Conservation (phyloP, 2,329 filamentous ascomycete species). For the Ophiocordyceps camponoti-leonardi region DNA sequence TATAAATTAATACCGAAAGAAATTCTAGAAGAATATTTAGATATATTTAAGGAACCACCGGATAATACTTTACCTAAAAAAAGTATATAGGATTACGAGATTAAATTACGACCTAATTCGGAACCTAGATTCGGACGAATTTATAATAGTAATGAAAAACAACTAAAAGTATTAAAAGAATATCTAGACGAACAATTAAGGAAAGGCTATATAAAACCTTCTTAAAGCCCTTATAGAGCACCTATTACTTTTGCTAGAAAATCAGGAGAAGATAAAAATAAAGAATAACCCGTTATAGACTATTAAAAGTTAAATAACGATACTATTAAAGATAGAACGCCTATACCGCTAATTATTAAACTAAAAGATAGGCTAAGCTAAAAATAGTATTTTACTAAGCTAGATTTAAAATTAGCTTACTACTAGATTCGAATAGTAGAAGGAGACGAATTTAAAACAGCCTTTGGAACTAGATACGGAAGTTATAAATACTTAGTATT, state of each 20-base stretch:
- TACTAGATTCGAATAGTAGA: not conserved
- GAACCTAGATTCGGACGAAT: not conserved
- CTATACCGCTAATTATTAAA: constrained; percentile 8
- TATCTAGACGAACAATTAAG: not conserved
- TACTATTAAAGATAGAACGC: constrained; percentile 8
- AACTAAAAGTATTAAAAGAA: not conserved
- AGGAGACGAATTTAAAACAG: constrained; percentile 16
- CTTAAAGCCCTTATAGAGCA: not conserved
- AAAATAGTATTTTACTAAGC: constrained; percentile 1
- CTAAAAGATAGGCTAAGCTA: constrained; percentile 6
- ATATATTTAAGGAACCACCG: not conserved
- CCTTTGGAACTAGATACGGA: constrained; percentile 14
- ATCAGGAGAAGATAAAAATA: not conserved
- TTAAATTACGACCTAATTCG: not conserved
- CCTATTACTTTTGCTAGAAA: not conserved
- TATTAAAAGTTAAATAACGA: constrained; percentile 7
- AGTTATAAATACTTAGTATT: constrained; percentile 17
- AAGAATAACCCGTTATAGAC: constrained; percentile 2
- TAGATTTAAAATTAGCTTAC: not conserved
- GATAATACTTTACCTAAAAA: not conserved
- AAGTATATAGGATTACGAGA: not conserved
- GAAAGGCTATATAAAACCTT: not conserved
- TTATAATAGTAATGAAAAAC: not conserved
- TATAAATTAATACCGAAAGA: constrained; percentile 8
- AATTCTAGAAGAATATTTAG: not conserved